Evolutionary conservation across 495 filamentous ascomycete genomes (phyloP), one percentile per base, ranked within the genome.

Genomic region (Penicillium robsamsonii): DNA sequence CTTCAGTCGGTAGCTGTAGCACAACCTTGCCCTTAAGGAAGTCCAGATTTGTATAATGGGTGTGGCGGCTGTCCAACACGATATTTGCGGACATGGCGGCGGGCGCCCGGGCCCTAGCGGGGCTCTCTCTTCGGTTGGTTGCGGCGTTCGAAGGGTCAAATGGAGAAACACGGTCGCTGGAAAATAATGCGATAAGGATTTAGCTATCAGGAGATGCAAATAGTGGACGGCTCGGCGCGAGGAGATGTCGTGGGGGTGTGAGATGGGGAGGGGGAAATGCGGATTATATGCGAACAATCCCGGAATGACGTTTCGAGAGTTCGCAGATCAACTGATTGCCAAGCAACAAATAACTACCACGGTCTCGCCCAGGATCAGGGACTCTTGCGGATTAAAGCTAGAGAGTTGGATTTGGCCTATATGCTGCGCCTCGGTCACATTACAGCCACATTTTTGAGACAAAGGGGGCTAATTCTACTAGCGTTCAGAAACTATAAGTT

Each of bases 21-120:
- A 92, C 67, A 20, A 96, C 81, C 48, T 71, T 82, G 22, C 87
- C 87, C 2, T 79, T 81, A 27, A 98, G 81, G 56, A 84, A 75
- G 70, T 98, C 94, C 52, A 96, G 81, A 64, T 97, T 97, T 55
- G 94, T 96, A 71, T 88, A 96, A 72, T 88, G 86, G 46, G 81
- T 75, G 57, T 87, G 86, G 24, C 79, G 82, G 46, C 85, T 82
- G 59, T 96, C 90, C 55, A 97, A 81, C 54, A 84, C 71, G 69
- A 96, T 85, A 50, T 82, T 80, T 59, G 91, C 88, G 33, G 87
- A 87, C 91, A 96, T 96, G 61, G 70, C 63, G 75, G 56, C 62
- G 58, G 52, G 57, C 54, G 61, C 66, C 56, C 49, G 56, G 57
- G 54, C 52, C 53, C 55, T 55, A 31, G 61, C 47, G 41, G 46